Conservation (phyloP, 179 eudicot genomes). For the Patellifolia procumbens region DNA sequence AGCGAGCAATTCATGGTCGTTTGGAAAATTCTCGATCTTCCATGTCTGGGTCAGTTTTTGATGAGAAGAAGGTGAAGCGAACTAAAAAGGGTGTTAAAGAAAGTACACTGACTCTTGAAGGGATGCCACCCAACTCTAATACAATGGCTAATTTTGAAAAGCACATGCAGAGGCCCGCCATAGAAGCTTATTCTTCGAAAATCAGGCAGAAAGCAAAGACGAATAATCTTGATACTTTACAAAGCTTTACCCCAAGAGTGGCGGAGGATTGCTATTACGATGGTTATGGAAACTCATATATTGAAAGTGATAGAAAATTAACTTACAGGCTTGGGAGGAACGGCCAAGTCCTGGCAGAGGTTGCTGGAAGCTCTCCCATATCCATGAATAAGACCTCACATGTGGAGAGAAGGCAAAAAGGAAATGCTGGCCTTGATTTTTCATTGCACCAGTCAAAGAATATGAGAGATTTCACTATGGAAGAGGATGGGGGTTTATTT, state of each 20-base stretch:
- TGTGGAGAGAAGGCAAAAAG: constrained; percentile 53
- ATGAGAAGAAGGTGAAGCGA: constrained; percentile 43
- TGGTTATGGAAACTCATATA: constrained; percentile 38
- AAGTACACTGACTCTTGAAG: constrained; percentile 36
- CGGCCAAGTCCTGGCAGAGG: constrained; percentile 46
- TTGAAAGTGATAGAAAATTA: constrained; percentile 36
- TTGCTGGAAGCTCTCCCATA: constrained; percentile 38
- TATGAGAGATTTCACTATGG: constrained; percentile 38
- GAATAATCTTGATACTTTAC: constrained; percentile 44
- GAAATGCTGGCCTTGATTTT: constrained; percentile 43
- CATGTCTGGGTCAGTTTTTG: constrained; percentile 32
- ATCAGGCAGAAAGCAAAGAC: constrained; percentile 51
- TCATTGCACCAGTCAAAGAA: constrained; percentile 40
- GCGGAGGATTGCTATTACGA: constrained; percentile 34
- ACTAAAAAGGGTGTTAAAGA: constrained; percentile 41
- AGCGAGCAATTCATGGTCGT: constrained; percentile 52
- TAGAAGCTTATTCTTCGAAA: constrained; percentile 35
- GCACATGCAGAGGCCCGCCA: constrained; percentile 35
- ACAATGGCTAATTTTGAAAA: constrained; percentile 40
- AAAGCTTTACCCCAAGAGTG: constrained; percentile 32
- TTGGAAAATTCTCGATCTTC: constrained; percentile 39
- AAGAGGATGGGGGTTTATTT: constrained; percentile 42
- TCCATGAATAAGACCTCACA: constrained; percentile 40
- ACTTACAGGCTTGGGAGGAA: constrained; percentile 40
- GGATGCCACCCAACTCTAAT: constrained; percentile 40